Conservation (phyloP, 495 filamentous ascomycete species). For the Penicillium flavigenum region DNA sequence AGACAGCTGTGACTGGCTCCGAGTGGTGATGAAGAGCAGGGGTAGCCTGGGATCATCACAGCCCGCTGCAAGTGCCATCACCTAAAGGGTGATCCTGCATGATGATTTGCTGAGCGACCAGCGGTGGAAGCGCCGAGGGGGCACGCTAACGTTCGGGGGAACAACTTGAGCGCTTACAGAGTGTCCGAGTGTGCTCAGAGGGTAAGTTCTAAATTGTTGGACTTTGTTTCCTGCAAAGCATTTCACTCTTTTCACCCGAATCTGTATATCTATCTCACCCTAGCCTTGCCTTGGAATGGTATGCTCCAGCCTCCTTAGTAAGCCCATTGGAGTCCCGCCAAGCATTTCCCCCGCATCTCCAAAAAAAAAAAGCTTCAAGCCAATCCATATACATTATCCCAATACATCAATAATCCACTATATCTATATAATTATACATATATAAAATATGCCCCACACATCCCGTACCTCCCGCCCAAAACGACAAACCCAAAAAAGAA, state of each 20-base stretch:
- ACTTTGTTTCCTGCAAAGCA: not conserved
- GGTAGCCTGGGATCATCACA: slow-evolving; percentile 13
- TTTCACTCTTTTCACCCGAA: not conserved
- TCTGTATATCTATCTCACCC: not conserved
- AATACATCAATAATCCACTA: not conserved
- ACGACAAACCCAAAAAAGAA: slow-evolving; percentile 39
- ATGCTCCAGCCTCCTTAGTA: not conserved
- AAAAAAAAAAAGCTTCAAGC: slow-evolving; percentile 3
- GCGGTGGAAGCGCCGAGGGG: slow-evolving; percentile 10
- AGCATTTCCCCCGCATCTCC: slow-evolving; percentile 12
- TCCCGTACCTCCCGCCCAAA: slow-evolving; percentile 48
- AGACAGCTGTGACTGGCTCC: slow-evolving; percentile 18
- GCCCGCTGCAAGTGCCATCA: slow-evolving; percentile 19
- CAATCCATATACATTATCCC: not conserved
- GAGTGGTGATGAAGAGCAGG: slow-evolving; percentile 15
- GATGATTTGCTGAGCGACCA: slow-evolving; percentile 11
- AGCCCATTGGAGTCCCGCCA: slow-evolving; percentile 3
- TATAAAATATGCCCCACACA: slow-evolving; percentile 47
- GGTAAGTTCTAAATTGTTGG: not conserved
- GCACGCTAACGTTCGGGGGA: slow-evolving; percentile 8
- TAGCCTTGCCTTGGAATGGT: not conserved
- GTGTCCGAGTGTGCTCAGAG: not conserved
- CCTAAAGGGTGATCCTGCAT: slow-evolving; percentile 10
- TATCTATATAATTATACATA: not conserved
- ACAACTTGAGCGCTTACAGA: slow-evolving; percentile 10